phyloP scores from a whole-genome alignment of 495 filamentous ascomycete genomes.

The Penicillium herquei region DNA sequence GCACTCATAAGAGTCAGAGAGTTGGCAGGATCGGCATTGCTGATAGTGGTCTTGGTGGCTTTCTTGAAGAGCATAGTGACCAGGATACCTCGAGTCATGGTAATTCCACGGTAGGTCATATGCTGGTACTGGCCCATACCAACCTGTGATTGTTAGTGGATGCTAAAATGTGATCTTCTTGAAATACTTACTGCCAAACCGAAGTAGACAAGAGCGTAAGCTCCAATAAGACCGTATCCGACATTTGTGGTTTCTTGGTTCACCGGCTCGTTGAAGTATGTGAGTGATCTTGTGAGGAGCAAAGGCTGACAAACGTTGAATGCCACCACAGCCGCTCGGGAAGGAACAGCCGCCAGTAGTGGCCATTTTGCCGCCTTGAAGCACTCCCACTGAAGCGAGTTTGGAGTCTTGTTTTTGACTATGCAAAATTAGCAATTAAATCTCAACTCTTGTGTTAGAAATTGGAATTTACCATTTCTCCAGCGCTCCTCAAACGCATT shows the following conservation, averaged over 20 bases:
- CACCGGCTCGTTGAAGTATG: constrained; percentile 43
- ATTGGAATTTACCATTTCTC: constrained; percentile 23
- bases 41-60: constrained; percentile 42
- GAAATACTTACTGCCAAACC: constrained; percentile 60
- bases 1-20: constrained; percentile 63
- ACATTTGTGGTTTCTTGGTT: constrained; percentile 42
- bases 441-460: background rate
- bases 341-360: constrained; percentile 48
- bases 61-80: constrained; percentile 55
- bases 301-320: constrained; percentile 66
- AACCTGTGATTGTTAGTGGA: constrained; percentile 20
- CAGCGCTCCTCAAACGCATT: constrained; percentile 31
- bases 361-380: constrained; percentile 47
- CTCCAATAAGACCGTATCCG: constrained; percentile 66
- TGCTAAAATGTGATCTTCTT: constrained; percentile 31
- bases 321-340: constrained; percentile 53
- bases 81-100: constrained; percentile 58
- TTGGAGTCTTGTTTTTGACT: constrained; percentile 30
- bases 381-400: constrained; percentile 46
- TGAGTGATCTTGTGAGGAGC: constrained; percentile 53
- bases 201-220: constrained; percentile 57
- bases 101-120: constrained; percentile 54
- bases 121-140: constrained; percentile 53
- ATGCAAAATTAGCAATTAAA: constrained; percentile 13
- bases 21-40: constrained; percentile 46